phyloP scores from a whole-genome alignment of 2,329 filamentous ascomycete species.

The Pseudocercospora crystallina region DNA sequence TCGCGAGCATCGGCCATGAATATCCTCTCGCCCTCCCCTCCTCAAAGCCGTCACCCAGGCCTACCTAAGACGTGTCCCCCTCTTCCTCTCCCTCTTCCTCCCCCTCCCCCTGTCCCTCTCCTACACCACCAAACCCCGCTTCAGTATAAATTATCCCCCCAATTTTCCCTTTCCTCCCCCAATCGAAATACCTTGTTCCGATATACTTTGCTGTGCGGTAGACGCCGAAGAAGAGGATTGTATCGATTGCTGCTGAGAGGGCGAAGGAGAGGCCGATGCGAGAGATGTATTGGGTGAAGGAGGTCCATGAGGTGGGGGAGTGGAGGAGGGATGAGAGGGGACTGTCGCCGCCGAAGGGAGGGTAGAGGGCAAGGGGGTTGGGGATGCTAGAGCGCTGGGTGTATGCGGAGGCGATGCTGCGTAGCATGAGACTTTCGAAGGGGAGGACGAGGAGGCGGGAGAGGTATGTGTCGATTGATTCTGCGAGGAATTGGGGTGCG shows the following conservation, averaged over 20 bases:
- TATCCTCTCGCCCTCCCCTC: too few species aligned
- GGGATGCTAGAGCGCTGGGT: conserved; percentile 14
- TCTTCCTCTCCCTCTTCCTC: too few species aligned
- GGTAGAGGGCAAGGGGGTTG: conserved; percentile 5
- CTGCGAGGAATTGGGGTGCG: conserved; percentile 22
- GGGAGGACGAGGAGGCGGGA: conserved; percentile 25
- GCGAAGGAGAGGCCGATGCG: conserved; percentile 27
- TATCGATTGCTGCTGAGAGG: conserved; percentile 18
- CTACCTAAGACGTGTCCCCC: too few species aligned
- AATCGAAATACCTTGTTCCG: conserved; percentile 22
- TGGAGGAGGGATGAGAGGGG: background rate
- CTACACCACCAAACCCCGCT: background rate
- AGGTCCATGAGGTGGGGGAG: conserved; percentile 3
- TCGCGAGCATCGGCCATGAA: too few species aligned
- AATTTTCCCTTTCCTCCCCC: conserved; percentile 19
- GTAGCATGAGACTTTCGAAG: conserved; percentile 27
- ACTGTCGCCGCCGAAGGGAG: conserved; percentile 13
- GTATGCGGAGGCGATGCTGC: conserved; percentile 22
- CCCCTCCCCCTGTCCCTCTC: too few species aligned
- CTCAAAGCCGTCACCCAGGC: too few species aligned
- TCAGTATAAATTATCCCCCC: conserved; percentile 10
- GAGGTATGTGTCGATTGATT: conserved; percentile 25
- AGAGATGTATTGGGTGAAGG: conserved; percentile 10
- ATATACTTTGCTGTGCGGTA: conserved; percentile 19
- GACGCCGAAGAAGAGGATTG: conserved; percentile 22